phyloP scores from a whole-genome alignment of 1,284 basidiomycete genomes.

The Apiotrichum porosum region DNA sequence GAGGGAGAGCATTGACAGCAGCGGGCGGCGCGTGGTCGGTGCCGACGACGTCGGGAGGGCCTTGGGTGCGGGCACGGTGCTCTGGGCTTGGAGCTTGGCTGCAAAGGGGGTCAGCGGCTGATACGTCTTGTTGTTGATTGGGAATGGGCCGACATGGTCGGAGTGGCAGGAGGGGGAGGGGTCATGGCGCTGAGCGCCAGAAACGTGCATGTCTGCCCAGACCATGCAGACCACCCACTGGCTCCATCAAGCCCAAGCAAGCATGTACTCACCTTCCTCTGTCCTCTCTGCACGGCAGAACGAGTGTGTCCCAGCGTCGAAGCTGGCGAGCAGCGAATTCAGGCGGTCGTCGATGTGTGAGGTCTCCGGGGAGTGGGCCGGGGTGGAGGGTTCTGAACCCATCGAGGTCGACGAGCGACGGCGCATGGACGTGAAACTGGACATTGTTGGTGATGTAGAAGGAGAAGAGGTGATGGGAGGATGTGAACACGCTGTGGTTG shows the following conservation, averaged over 20 bases:
- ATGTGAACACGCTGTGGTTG: not conserved
- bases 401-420: not conserved
- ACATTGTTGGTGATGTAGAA: not conserved
- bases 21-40: conserved; percentile 1
- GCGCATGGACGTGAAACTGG: not conserved
- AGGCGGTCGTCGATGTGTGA: conserved; percentile 18
- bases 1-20: conserved; percentile 13
- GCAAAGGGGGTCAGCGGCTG: too few species aligned
- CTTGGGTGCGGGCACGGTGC: not conserved
- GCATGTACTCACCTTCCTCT: conserved; percentile 11
- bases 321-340: conserved; percentile 24
- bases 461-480: not conserved
- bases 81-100: not conserved
- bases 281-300: conserved; percentile 25
- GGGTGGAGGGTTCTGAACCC: not conserved
- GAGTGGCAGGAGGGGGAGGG: too few species aligned
- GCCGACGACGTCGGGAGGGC: not conserved
- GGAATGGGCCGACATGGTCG: too few species aligned
- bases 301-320: conserved; percentile 31
- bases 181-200: too few species aligned
- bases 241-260: too few species aligned
- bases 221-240: too few species aligned
- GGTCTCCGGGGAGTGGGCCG: conserved; percentile 3
- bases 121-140: too few species aligned
- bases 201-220: too few species aligned